These are phyloP conservation scores for Aquanectria penicillioides DNA, from an alignment of 2,329 filamentous ascomycete genomes.

Conservation along the genomic window DNA sequence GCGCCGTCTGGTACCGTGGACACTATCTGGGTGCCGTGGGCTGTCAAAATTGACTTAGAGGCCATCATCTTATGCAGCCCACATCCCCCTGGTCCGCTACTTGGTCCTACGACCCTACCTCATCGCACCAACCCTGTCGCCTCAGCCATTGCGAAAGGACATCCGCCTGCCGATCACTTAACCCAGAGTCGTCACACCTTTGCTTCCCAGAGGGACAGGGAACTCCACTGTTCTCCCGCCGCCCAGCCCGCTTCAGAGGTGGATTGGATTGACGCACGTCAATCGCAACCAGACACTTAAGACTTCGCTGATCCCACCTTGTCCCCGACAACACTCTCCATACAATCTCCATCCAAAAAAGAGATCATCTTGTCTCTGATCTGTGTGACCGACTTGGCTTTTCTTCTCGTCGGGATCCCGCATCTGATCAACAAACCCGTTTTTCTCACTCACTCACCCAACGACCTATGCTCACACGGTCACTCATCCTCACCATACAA, in stretches of 20 bases:
- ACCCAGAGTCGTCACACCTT: conserved; percentile 63
- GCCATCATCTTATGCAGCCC: conserved; percentile 48
- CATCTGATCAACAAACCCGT: conserved; percentile 63
- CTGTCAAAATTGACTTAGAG: conserved; percentile 42
- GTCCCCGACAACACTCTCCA: conserved; percentile 45
- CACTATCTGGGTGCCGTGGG: conserved; percentile 43
- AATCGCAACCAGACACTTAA: conserved; percentile 62
- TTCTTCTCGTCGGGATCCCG: conserved; percentile 56
- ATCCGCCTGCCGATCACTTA: conserved; percentile 65
- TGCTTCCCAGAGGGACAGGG: conserved; percentile 44
- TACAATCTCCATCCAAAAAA: conserved; percentile 44
- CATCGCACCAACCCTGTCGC: conserved; percentile 56
- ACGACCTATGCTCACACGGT: conserved; percentile 37
- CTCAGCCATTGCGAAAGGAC: conserved; percentile 60
- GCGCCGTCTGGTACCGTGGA: conserved; percentile 38
- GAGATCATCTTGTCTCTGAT: conserved; percentile 52
- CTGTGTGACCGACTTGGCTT: conserved; percentile 58
- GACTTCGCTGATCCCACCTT: conserved; percentile 67
- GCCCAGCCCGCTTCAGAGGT: conserved; percentile 50
- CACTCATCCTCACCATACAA: conserved; percentile 27
- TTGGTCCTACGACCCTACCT: conserved; percentile 52
- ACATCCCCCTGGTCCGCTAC: conserved; percentile 46
- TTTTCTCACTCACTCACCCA: conserved; percentile 34
- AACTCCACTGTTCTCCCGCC: conserved; percentile 51
- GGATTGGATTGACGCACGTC: conserved; percentile 53